Evolutionary conservation across 495 filamentous ascomycete genomes (phyloP).

Genomic region (Amphirosellinia nigrospora): DNA sequence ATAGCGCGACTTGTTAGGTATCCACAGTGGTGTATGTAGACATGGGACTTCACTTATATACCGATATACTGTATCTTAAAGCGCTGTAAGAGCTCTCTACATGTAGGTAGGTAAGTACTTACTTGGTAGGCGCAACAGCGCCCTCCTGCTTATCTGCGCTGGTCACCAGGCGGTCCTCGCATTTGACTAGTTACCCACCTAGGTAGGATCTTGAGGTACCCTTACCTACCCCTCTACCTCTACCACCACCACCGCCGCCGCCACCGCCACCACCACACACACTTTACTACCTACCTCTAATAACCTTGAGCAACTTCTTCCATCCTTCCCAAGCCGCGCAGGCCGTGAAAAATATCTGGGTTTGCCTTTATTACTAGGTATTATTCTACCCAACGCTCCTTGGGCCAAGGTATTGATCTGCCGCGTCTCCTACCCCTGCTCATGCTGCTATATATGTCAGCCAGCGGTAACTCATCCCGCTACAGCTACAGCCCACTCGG

Average conservation of each 20-base stretch:
- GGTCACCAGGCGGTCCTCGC: constrained; percentile 4
- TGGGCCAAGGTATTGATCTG: neutral
- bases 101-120: too few species aligned
- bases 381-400: neutral
- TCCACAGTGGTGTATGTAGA: neutral
- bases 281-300: neutral
- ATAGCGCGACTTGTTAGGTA: neutral
- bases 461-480: neutral
- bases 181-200: constrained; percentile 3
- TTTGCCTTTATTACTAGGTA: neutral
- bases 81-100: neutral
- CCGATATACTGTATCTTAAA: neutral
- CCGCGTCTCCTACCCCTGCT: neutral
- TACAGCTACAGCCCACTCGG: neutral
- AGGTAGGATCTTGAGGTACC: neutral
- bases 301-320: neutral
- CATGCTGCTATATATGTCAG: neutral
- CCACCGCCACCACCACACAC: too few species aligned
- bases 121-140: neutral
- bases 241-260: too few species aligned
- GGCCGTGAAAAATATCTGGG: neutral
- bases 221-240: neutral
- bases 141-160: constrained; percentile 22
- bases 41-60: too few species aligned
- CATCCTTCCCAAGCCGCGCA: neutral